These are phyloP conservation scores for Mycena sanguinolenta DNA, from an alignment of 768 basidiomycete species.

Conservation along the genomic window DNA sequence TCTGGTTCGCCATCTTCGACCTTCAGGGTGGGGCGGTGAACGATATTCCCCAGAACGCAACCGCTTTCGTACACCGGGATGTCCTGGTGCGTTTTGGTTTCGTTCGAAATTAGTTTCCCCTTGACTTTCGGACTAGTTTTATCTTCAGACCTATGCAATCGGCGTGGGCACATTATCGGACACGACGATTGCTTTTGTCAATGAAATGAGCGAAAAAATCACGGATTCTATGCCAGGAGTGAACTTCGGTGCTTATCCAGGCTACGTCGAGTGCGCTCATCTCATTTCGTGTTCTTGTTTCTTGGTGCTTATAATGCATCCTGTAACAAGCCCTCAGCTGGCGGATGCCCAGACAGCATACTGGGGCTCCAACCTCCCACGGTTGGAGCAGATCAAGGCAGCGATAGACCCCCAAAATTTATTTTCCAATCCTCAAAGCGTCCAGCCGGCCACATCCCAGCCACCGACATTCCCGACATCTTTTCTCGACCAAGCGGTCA, in stretches of 20 bases:
- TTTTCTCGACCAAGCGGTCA: too few species aligned
- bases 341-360: conserved; percentile 23
- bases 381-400: conserved; percentile 25
- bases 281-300: neutral
- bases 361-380: conserved; percentile 28
- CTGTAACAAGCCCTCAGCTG: conserved; percentile 20
- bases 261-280: conserved; percentile 34
- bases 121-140: too few species aligned
- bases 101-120: too few species aligned
- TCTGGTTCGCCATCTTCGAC: conserved; percentile 37
- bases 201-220: conserved; percentile 15
- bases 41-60: conserved; percentile 30
- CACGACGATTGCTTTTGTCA: conserved; percentile 14
- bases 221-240: conserved; percentile 26
- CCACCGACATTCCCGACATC: too few species aligned
- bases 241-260: conserved; percentile 32
- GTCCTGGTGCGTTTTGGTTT: neutral
- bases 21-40: conserved; percentile 33
- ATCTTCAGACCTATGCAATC: conserved; percentile 34
- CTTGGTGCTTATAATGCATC: neutral
- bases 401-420: conserved; percentile 25
- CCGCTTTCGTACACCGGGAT: conserved; percentile 34
- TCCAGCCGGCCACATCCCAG: too few species aligned
- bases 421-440: conserved; percentile 35
- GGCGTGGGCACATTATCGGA: conserved; percentile 15